These are phyloP conservation scores for Capsicum pubescens DNA, from an alignment of 257 asterid genomes.

Conservation along the genomic window DNA sequence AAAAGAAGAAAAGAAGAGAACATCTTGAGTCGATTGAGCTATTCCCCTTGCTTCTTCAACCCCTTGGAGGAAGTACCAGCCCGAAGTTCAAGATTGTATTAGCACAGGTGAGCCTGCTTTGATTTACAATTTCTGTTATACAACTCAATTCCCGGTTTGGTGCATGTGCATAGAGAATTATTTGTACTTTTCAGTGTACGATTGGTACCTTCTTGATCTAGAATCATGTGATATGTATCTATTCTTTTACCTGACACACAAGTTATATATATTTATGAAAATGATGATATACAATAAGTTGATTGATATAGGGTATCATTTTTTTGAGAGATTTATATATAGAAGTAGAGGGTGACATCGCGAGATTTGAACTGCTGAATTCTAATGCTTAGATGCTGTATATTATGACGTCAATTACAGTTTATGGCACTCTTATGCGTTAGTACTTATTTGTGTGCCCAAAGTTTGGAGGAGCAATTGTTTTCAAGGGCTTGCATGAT, in stretches of 20 bases:
- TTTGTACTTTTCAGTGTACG: background rate
- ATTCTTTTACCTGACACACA: background rate
- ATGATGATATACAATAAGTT: background rate
- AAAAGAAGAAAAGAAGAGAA: background rate
- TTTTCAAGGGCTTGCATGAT: background rate
- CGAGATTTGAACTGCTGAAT: background rate
- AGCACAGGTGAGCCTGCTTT: background rate
- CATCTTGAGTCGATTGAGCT: background rate
- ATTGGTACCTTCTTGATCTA: background rate
- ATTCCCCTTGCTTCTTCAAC: background rate
- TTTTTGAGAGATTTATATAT: background rate
- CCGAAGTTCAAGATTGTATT: background rate
- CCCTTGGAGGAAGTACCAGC: background rate
- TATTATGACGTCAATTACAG: background rate
- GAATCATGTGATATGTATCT: background rate
- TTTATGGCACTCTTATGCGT: background rate
- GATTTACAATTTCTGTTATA: background rate
- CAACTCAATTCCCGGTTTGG: background rate
- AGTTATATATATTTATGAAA: background rate
- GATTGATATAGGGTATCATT: background rate
- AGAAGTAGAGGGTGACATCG: background rate
- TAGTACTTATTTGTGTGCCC: background rate
- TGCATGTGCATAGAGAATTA: background rate
- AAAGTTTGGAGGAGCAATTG: background rate
- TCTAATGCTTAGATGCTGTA: slow-evolving; percentile 4